Conservation (phyloP, 768 basidiomycete genomes). For the Rhizopogon sp. region DNA sequence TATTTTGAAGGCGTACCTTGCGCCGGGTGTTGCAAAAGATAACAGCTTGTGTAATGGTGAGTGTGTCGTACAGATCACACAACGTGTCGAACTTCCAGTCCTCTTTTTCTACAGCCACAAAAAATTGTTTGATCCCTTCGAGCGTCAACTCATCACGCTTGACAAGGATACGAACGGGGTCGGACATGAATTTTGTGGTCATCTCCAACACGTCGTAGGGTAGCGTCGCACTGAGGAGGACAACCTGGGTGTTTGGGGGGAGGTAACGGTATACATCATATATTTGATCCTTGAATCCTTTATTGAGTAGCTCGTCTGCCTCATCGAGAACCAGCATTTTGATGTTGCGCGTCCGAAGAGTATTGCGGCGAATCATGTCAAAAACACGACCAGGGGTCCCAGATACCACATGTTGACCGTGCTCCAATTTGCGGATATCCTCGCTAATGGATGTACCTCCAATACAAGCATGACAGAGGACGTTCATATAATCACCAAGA, state of each 20-base stretch:
- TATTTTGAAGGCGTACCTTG: constrained; percentile 55
- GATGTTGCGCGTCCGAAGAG: constrained; percentile 92
- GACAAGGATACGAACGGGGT: constrained; percentile 96
- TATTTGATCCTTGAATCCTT: constrained; percentile 99
- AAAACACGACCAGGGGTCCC: constrained; percentile 98
- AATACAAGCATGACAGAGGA: constrained; percentile 98
- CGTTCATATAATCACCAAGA: constrained; percentile 98
- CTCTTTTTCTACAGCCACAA: constrained; percentile 98
- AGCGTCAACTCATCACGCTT: constrained; percentile 99
- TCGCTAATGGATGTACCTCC: constrained; percentile 97
- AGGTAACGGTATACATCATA: constrained; percentile 98
- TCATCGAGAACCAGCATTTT: constrained; percentile 96
- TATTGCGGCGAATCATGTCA: constrained; percentile 96
- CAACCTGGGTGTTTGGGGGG: constrained; percentile 95
- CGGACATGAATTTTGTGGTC: constrained; percentile 99
- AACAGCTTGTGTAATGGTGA: constrained; percentile 98
- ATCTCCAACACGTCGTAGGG: constrained; percentile 98
- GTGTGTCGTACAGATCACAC: constrained; percentile 95
- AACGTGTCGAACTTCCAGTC: constrained; percentile 99
- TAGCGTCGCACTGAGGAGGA: constrained; percentile 91
- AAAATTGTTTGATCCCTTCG: constrained; percentile 95
- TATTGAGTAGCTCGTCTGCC: constrained; percentile 94
- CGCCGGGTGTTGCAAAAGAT: constrained; percentile 98
- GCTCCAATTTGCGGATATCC: constrained; percentile 95
- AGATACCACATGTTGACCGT: constrained; percentile 95